Conservation (phyloP, 225 moss, liverwort and hornwort species). For the Physcomitrium patens region DNA sequence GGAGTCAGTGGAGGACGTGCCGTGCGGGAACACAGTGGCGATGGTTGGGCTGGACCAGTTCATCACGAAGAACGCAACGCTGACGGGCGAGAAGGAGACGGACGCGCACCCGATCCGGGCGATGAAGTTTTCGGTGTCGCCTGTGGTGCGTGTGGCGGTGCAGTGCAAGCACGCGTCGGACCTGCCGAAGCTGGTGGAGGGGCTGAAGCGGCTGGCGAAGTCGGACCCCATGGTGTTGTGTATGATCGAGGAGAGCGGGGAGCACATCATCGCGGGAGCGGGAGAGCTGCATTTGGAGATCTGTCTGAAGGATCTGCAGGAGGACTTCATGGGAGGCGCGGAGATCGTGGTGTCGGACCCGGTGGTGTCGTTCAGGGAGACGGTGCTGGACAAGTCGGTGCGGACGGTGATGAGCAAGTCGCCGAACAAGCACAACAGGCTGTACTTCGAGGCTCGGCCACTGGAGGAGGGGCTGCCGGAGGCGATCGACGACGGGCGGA, state of each 20-base stretch:
- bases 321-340: slow-evolving; percentile 58
- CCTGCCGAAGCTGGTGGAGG: slow-evolving; percentile 64
- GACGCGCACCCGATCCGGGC: slow-evolving; percentile 63
- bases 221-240: slow-evolving; percentile 61
- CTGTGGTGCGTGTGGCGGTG: slow-evolving; percentile 66
- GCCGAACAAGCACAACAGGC: slow-evolving; percentile 31
- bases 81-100: slow-evolving; percentile 65
- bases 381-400: slow-evolving; percentile 28
- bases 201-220: slow-evolving; percentile 64
- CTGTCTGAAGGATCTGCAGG: slow-evolving; percentile 57
- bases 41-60: slow-evolving; percentile 67
- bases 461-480: slow-evolving; percentile 32
- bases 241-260: slow-evolving; percentile 57
- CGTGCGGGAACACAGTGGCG: slow-evolving; percentile 65
- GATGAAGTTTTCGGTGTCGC: slow-evolving; percentile 68
- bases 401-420: slow-evolving; percentile 39
- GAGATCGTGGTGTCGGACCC: slow-evolving; percentile 63
- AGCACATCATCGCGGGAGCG: slow-evolving; percentile 54
- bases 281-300: slow-evolving; percentile 60
- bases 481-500: slow-evolving; percentile 26
- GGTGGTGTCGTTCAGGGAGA: slow-evolving; percentile 35
- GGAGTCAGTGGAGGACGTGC: slow-evolving; percentile 65
- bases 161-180: slow-evolving; percentile 68
- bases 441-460: slow-evolving; percentile 31
- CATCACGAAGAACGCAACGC: slow-evolving; percentile 64